These are phyloP conservation scores for Acephala macrosclerotiorum DNA, from an alignment of 2,329 filamentous ascomycete genomes.

Conservation along the genomic window DNA sequence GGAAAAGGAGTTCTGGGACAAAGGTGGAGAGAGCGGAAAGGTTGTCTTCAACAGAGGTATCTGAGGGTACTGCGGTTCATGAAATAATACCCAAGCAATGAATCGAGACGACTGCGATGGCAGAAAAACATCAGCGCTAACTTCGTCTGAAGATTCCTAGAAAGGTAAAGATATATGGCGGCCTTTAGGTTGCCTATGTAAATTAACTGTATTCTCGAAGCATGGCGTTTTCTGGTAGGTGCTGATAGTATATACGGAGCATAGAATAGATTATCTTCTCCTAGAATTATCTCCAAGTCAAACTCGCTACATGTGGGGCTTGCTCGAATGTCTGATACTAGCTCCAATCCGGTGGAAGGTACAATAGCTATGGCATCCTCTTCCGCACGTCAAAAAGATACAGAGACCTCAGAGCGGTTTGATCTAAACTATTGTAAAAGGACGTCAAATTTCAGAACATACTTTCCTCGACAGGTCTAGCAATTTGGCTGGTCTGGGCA, in stretches of 20 bases:
- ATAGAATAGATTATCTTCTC: not conserved
- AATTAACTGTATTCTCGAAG: conserved; percentile 7
- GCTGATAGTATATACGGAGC: not conserved
- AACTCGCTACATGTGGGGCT: too few relatives aligned
- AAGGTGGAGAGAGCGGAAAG: conserved; percentile 78
- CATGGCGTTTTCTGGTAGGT: conserved; percentile 13
- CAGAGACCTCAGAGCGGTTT: too few relatives aligned
- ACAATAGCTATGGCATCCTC: too few relatives aligned
- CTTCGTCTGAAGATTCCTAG: not conserved
- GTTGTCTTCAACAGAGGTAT: conserved; percentile 98
- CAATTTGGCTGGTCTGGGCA: too few relatives aligned
- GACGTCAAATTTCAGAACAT: too few relatives aligned
- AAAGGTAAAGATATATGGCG: not conserved
- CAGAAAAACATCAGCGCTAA: not conserved
- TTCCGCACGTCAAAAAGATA: too few relatives aligned
- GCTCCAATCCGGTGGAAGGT: too few relatives aligned
- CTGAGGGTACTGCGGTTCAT: conserved; percentile 47
- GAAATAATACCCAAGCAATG: not conserved
- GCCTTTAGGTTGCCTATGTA: not conserved
- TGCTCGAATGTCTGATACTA: too few relatives aligned
- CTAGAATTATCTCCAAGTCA: not conserved
- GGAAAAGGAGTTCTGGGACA: conserved; percentile 86
- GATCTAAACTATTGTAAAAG: too few relatives aligned
- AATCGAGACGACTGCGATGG: not conserved
- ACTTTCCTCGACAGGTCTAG: too few relatives aligned